Evolutionary conservation across 345 rosid genomes (phyloP).

Genomic region (Turnera subulata): DNA sequence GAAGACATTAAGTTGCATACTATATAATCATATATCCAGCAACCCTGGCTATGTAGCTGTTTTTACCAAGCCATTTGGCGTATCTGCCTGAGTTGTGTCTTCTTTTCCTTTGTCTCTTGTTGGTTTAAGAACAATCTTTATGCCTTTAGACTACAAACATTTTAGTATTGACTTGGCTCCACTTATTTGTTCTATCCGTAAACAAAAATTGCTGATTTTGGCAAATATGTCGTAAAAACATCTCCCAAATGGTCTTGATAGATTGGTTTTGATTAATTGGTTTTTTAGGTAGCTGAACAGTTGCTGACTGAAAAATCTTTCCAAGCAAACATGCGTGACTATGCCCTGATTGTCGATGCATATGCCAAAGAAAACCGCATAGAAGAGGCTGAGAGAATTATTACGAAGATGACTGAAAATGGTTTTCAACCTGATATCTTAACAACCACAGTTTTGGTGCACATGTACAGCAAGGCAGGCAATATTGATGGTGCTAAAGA

Average conservation of each 20-base stretch:
- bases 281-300: constrained; percentile 64
- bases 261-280: constrained; percentile 16
- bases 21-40: no score
- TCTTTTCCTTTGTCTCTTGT: no score
- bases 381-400: constrained; percentile 72
- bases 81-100: no score
- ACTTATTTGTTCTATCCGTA: no score
- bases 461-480: constrained; percentile 70
- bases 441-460: constrained; percentile 46
- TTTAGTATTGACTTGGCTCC: no score
- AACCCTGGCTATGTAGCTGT: no score
- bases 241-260: constrained; percentile 8
- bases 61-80: no score
- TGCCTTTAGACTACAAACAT: no score
- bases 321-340: constrained; percentile 54
- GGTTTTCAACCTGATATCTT: constrained; percentile 61
- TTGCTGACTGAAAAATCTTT: constrained; percentile 61
- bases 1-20: no score
- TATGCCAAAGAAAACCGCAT: constrained; percentile 48
- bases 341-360: constrained; percentile 63
- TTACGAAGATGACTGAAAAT: constrained; percentile 60
- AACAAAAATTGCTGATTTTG: neutral
- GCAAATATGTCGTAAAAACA: neutral
- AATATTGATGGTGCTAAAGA: constrained; percentile 61
- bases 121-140: no score